Percentiles rank a stretch among this genome's conserved stretches.
These are phyloP conservation scores for Flueggea neowawraea DNA, from an alignment of 441 rosid species.

Conservation along the genomic window DNA sequence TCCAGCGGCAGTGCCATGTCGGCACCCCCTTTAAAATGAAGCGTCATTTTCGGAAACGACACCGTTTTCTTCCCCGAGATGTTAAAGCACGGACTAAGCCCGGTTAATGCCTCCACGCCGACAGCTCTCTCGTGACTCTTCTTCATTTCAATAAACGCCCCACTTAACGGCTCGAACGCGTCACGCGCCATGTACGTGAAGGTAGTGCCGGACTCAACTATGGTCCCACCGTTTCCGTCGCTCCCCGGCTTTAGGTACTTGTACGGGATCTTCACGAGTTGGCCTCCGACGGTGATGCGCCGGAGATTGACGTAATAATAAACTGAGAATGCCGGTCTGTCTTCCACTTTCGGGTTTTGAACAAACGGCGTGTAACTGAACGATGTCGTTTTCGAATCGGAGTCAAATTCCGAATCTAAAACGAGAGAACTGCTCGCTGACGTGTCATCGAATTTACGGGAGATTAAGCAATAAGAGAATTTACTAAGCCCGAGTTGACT, in stretches of 20 bases:
- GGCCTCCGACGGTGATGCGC: constrained; percentile 37
- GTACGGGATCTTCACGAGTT: constrained; percentile 27
- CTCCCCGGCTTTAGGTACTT: constrained; percentile 21
- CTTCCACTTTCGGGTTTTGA: constrained; percentile 27
- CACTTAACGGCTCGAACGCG: constrained; percentile 29
- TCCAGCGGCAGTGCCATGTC: constrained; percentile 37
- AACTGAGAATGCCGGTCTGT: constrained; percentile 19
- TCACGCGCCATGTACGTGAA: constrained; percentile 39
- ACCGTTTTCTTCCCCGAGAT: neutral
- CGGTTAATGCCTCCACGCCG: constrained; percentile 30
- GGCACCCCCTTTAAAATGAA: constrained; percentile 48
- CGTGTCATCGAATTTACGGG: constrained; percentile 40
- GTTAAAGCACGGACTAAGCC: constrained; percentile 44
- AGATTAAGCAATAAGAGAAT: constrained; percentile 49
- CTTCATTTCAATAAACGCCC: constrained; percentile 31
- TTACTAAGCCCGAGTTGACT: constrained; percentile 38
- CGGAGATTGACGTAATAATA: constrained; percentile 47
- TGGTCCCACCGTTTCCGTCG: constrained; percentile 51
- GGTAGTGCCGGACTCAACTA: constrained; percentile 55
- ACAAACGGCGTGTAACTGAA: constrained; percentile 40
- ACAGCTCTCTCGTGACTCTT: constrained; percentile 23
- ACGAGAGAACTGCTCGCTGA: constrained; percentile 27
- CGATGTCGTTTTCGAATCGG: constrained; percentile 21
- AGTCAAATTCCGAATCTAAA: constrained; percentile 25
- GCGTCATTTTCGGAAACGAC: constrained; percentile 30